Conservation (phyloP, 1,284 basidiomycete genomes). For the Marasmius oreades region DNA sequence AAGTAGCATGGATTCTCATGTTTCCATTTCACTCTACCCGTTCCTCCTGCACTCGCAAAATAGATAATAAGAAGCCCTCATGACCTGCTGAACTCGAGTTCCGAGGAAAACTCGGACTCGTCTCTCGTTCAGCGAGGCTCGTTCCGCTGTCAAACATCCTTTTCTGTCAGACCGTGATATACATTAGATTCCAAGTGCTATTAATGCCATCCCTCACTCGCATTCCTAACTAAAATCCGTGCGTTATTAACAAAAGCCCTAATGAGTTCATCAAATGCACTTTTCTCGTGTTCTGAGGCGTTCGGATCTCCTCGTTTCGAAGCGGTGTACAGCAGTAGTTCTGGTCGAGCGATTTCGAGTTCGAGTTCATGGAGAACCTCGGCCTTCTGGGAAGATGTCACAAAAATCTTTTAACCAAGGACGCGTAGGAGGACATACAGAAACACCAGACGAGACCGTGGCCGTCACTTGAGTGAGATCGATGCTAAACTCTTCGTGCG, state of each 20-base stretch:
- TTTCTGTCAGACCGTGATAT: background rate
- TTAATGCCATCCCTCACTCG: conserved; percentile 31
- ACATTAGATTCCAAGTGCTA: background rate
- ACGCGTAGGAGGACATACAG: conserved; percentile 39
- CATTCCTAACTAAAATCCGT: conserved; percentile 69
- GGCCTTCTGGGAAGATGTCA: conserved; percentile 33
- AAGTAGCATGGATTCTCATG: conserved; percentile 8
- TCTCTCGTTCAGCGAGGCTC: conserved; percentile 42
- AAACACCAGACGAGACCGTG: conserved; percentile 36
- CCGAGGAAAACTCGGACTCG: conserved; percentile 13
- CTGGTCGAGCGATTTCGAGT: conserved; percentile 63
- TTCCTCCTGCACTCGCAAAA: conserved; percentile 38
- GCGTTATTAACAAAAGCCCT: conserved; percentile 82
- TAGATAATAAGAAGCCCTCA: conserved; percentile 41
- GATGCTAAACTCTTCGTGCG: conserved; percentile 88
- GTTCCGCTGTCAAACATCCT: conserved; percentile 62
- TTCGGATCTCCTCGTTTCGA: conserved; percentile 55
- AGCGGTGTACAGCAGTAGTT: conserved; percentile 56
- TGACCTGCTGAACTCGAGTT: conserved; percentile 35
- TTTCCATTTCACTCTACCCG: conserved; percentile 33
- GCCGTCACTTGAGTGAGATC: conserved; percentile 91
- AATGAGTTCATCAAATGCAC: conserved; percentile 75
- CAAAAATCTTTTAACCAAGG: background rate
- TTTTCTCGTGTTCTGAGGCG: conserved; percentile 57
- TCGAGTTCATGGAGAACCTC: conserved; percentile 72